Evolutionary conservation across 1,284 basidiomycete species (phyloP), one percentile per base, ranked within the genome.

Genomic region (Ganoderma boninense): DNA sequence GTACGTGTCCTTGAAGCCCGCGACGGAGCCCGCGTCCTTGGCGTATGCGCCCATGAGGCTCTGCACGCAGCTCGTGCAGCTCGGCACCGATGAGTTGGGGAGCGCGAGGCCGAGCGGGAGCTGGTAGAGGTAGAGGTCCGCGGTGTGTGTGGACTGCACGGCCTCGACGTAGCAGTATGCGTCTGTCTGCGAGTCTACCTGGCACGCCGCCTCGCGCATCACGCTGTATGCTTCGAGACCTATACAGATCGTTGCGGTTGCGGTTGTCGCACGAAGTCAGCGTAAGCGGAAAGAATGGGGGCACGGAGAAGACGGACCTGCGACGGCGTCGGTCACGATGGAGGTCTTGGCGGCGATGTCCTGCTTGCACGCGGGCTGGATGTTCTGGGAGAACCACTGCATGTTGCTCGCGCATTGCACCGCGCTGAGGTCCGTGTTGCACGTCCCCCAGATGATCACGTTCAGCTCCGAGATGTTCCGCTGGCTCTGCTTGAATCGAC

Each of bases 111-210:
- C 91, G 11, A 90, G 84, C 1, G 90, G 89, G 7, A 94, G 82
- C 54, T 83, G 79, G 82, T 92, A 95, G 77, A 89, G 87, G 81
- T 89, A 93, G 18, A 89, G 78, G 77, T 92, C 91, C 11, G 88
- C 84, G 0, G 90, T 86, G 70, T 87, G 87, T 5, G 83, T 42
- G 70, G 64, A 69, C 82, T 83, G 52, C 79, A 82, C 86, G 38
- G 93, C 92, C 70, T 88, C 84, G 67, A 93, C 67, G 81, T 89
- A 94, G 81, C 93, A 95, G 80, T 93, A 95, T 0, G 87, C 80
- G 73, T 89, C 85, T 42, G 87, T 85, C 3, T 80, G 77, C 8
- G 86, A 82, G 79, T 93, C 84, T 4, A 84, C 72, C 35, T 87
- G 81, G 77, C 92, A 94, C 7, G 84, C 90, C 0, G 84, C 82